phyloP scores from a whole-genome alignment of 2,329 filamentous ascomycete species.

The Leptosphaerulina australis region DNA sequence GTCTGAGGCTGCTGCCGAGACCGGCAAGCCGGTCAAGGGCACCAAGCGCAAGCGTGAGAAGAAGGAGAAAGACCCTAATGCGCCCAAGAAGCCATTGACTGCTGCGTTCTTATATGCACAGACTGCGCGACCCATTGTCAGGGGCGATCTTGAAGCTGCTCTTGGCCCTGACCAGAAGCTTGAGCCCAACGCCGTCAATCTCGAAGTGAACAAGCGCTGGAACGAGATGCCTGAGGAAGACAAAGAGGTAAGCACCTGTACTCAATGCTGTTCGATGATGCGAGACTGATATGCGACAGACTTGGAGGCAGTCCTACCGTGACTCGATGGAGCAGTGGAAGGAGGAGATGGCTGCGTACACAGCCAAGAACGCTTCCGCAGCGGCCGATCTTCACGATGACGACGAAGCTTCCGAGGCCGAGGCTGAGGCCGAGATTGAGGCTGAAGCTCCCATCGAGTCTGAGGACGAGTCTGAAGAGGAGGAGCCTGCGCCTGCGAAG shows the following conservation, averaged over 20 bases:
- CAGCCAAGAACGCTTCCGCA: constrained; percentile 52
- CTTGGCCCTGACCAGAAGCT: constrained; percentile 68
- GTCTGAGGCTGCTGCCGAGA: constrained; percentile 21
- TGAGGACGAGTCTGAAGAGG: constrained; percentile 49
- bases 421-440: constrained; percentile 39
- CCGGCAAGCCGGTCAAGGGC: constrained; percentile 31
- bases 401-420: constrained; percentile 45
- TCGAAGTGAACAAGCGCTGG: constrained; percentile 88
- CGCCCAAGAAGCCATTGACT: constrained; percentile 90
- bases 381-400: constrained; percentile 53
- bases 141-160: constrained; percentile 62
- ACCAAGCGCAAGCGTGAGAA: constrained; percentile 86
- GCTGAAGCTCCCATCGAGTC: constrained; percentile 46
- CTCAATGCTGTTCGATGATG: neutral
- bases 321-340: constrained; percentile 61
- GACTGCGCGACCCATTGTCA: constrained; percentile 81
- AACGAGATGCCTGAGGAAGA: constrained; percentile 74
- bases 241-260: constrained; percentile 63
- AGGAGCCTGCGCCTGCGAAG: constrained; percentile 42
- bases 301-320: constrained; percentile 59
- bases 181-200: constrained; percentile 84
- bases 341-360: constrained; percentile 62
- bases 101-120: constrained; percentile 97
- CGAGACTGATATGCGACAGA: constrained; percentile 23
- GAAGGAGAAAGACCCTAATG: constrained; percentile 77